Percentiles rank a stretch among this genome's conserved stretches.
These are phyloP conservation scores for Saccharomyces jurei DNA, from an alignment of 805 yeast genomes.

Conservation along the genomic window DNA sequence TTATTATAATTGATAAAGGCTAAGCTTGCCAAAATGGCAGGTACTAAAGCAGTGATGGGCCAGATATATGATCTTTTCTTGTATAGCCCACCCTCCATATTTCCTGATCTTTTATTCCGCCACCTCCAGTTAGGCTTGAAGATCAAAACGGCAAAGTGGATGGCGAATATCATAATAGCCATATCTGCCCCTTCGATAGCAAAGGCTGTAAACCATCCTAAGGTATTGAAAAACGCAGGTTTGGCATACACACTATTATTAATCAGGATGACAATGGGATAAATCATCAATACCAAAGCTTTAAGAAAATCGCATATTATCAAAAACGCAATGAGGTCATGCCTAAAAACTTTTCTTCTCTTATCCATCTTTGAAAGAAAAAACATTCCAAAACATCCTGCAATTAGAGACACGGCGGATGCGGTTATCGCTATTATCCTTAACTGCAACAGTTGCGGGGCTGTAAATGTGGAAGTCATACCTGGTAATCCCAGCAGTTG, in stretches of 20 bases:
- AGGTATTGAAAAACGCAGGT: slow-evolving; percentile 47
- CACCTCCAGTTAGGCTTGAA: slow-evolving; percentile 51
- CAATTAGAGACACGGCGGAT: slow-evolving; percentile 40
- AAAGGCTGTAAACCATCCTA: slow-evolving; percentile 76
- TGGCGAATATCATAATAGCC: slow-evolving; percentile 72
- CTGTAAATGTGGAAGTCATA: slow-evolving; percentile 23
- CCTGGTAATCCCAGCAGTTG: slow-evolving; percentile 30
- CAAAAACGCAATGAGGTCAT: slow-evolving; percentile 58
- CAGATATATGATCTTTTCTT: slow-evolving; percentile 51
- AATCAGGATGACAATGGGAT: slow-evolving; percentile 51
- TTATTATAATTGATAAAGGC: slow-evolving; percentile 46
- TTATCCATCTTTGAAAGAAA: slow-evolving; percentile 57
- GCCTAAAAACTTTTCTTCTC: slow-evolving; percentile 54
- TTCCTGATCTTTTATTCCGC: slow-evolving; percentile 31
- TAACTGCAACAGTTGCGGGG: slow-evolving; percentile 12
- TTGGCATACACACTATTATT: slow-evolving; percentile 39
- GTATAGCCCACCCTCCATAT: slow-evolving; percentile 68
- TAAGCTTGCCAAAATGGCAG: slow-evolving; percentile 59
- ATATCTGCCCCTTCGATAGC: slow-evolving; percentile 82
- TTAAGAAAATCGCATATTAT: slow-evolving; percentile 69
- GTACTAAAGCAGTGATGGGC: slow-evolving; percentile 48
- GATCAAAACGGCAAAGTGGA: slow-evolving; percentile 70
- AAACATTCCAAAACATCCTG: slow-evolving; percentile 57
- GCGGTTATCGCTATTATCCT: slow-evolving; percentile 42
- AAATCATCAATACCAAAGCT: slow-evolving; percentile 58